Evolutionary conservation across 2,329 filamentous ascomycete species (phyloP), one percentile per base, ranked within the genome.

Genomic region (Teratosphaeria epicoccoides): DNA sequence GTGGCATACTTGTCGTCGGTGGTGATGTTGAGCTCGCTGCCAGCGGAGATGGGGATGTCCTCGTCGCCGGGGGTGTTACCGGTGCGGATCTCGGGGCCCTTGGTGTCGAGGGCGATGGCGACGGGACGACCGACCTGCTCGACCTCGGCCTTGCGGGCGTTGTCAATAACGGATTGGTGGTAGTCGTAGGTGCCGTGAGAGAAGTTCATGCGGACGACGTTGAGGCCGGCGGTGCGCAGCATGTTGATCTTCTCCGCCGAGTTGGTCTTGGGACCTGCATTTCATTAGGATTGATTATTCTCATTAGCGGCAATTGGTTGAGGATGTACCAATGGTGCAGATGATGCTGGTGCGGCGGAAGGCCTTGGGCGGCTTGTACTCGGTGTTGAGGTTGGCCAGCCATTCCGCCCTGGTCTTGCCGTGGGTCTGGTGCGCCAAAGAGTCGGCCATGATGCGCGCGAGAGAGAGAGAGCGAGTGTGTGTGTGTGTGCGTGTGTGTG

Each of bases 121-220:
- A 98, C 77, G 63, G 90, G 93, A 60, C 93, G 88, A 61, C 93
- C 93, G 24, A 78, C 66, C 73, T 89, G 81, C 54, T 76, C 70
- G 68, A 78, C 81, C 76, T 95, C 90, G 60, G 93, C 93, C 68
- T 86, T 80, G 68, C 89, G 88, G 62, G 91, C 82, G 76, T 98
- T 84, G 78, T 98, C 88, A 68, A 98, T 96, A 70, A 98, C 93
- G 57, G 88, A 91, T 80, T 97, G 88, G 77, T 95, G 90, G 78
- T 96, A 98, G 76, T 85, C 90, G 73, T 97, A 93, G 61, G 84
- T 85, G 66, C 88, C 88, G 74, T 95, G 88, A 60, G 87, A 95
- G 72, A 97, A 97, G 85, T 98, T 98, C 93, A 98, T 98, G 76
- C 93, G 91, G 63, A 97, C 93, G 62, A 98, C 89, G 75, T 97